Base-by-base conservation (phyloP, 2,329 filamentous ascomycete species). In the Hymenoscyphus scutula region DNA sequence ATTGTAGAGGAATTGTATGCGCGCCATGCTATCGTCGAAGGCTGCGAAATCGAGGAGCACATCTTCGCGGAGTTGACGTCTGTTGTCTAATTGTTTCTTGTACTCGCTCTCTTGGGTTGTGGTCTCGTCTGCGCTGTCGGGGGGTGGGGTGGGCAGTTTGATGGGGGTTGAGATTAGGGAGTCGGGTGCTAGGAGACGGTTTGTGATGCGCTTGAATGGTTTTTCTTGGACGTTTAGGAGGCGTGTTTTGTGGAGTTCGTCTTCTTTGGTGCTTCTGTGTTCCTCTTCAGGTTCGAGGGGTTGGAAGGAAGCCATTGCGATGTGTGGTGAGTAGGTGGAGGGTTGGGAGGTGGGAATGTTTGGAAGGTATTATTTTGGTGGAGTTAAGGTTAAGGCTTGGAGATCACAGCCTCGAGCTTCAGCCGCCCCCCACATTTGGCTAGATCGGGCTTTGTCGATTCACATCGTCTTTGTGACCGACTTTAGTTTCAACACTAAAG, bases 181-280 rank as follows among this genome's bases (percentile, higher is more conserved):
- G 60, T 86, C 85, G 17, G 89, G 84, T 25, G 84, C 82, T 5
- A 91, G 82, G 8, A 98, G 84, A 34, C 90, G 89, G 77, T 92
- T 92, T 25, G 90, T 91, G 64, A 97, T 87, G 64, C 93, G 89
- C 75, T 91, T 91, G 80, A 96, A 97, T 0, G 92, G 92, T 63
- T 92, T 92, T 74, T 96, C 91, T 80, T 98, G 94, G 65, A 97
- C 89, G 67, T 91, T 90, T 41, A 97, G 84, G 3, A 97, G 89
- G 51, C 94, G 91, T 32, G 84, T 84, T 73, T 93, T 94, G 80
- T 97, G 94, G 41, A 97, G 87, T 67, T 92, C 88, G 75, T 92
- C 89, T 51, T 51, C 45, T 25, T 27, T 51, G 45, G 45, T 25
- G 19, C 45, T 51, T 13, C 45, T 19, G 13, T 51, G 45, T 78